Evolutionary conservation across 2,329 filamentous ascomycete species (phyloP), one percentile per base, ranked within the genome.

Genomic region (Penicillium decumbens): DNA sequence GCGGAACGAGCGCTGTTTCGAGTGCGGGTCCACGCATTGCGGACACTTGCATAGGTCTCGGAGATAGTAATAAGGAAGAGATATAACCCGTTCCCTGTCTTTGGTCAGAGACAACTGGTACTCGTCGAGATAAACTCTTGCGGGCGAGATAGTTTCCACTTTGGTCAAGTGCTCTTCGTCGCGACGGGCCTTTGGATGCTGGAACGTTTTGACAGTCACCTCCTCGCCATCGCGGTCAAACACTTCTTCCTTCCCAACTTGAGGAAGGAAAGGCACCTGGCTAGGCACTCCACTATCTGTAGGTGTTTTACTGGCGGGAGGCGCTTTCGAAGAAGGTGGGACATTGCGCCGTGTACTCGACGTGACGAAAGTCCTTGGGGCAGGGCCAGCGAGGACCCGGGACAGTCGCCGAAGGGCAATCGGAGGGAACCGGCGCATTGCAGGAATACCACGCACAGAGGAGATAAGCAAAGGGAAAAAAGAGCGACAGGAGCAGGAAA

Each of bases 1-100:
- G 47, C 79, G 78, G 66, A 88, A 88, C 32, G 69, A 78, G 64
- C 82, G 81, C 54, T 84, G 81, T 39, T 80, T 80, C 1, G 82
- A 83, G n/a, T 78, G 73, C 1, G 72, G 70, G 53, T 83, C 78
- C 45, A 79, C 72, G 63, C 82, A 85, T 9, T 59, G 58, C 0
- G 65, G 49, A 57, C 82, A 85, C 30, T 68, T 64, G 58, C 82
- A 84, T 18, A 71, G 68, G 57, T 84, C 81, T 24, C 82, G 80
- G 13, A 83, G 66, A 51, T 49, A 61, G 41, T 38, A 52, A 20
- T 50, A 53, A 25, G 55, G 50, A 3, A 59, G 32, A 4, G 41
- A 4, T 4, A 37, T 4, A 37, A 4, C 8, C 33, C 18, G 15
- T 23, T 37, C 33, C 8, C 10, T 12, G 10, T 12, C 15, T 4